These are phyloP conservation scores for Candida ulmi DNA, from an alignment of 805 yeast species.

Conservation along the genomic window DNA sequence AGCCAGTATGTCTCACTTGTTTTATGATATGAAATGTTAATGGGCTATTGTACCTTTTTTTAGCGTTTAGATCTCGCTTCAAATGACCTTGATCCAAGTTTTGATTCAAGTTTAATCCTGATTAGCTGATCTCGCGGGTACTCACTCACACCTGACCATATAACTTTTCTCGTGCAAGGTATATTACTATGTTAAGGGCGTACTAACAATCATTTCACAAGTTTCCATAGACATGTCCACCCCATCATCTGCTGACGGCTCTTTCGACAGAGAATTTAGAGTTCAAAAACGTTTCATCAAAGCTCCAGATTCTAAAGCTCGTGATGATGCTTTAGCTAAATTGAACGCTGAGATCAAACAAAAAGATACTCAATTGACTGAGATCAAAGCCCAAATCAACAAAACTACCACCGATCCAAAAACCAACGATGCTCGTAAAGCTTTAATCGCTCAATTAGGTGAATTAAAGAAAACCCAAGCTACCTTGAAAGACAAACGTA, in stretches of 20 bases:
- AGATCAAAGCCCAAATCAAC: conserved; percentile 50
- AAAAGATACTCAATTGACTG: conserved; percentile 48
- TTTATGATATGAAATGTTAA: no score
- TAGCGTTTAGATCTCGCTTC: no score
- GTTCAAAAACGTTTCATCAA: conserved; percentile 44
- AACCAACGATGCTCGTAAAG: conserved; percentile 47
- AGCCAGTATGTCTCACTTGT: not conserved
- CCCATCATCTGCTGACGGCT: conserved; percentile 5
- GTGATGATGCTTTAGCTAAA: conserved; percentile 52
- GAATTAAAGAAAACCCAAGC: conserved; percentile 41
- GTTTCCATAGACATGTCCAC: conserved; percentile 6
- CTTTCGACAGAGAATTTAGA: conserved; percentile 12
- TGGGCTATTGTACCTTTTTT: no score
- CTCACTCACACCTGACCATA: no score
- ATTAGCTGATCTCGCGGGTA: no score
- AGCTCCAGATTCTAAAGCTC: conserved; percentile 65
- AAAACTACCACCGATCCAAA: conserved; percentile 44
- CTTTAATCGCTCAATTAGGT: conserved; percentile 42
- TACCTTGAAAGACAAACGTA: conserved; percentile 40
- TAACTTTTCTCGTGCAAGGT: no score
- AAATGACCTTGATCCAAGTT: no score
- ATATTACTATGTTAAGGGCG: no score
- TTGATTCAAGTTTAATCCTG: no score
- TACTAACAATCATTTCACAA: not conserved
- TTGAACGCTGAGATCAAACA: conserved; percentile 58